Evolutionary conservation across 352 stramenopile species (phyloP).

Genomic region (Sclerospora graminicola): DNA sequence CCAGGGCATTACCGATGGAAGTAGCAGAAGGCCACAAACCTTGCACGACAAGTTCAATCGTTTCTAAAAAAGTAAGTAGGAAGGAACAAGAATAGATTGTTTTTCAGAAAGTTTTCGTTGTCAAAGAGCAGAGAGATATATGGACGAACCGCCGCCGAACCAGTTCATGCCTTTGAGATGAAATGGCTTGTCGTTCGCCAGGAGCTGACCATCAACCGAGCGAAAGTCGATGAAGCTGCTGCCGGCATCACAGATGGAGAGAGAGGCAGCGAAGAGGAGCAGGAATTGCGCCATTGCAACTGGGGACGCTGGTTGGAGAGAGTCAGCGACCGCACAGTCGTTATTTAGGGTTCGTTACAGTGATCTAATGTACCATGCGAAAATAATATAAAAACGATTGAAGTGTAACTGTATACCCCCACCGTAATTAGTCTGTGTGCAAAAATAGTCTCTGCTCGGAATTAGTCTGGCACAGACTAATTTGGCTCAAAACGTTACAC

Average conservation of each 20-base stretch:
- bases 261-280: not conserved
- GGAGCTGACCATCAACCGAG: slow-evolving; percentile 42
- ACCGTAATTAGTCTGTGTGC: too few relatives aligned
- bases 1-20: slow-evolving; percentile 35
- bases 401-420: too few relatives aligned
- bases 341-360: too few relatives aligned
- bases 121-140: too few relatives aligned
- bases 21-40: slow-evolving; percentile 59
- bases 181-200: slow-evolving; percentile 42
- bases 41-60: slow-evolving; percentile 47
- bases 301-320: too few relatives aligned
- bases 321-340: too few relatives aligned
- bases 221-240: slow-evolving; percentile 53
- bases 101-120: not conserved
- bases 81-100: not conserved
- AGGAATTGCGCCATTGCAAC: slow-evolving; percentile 1
- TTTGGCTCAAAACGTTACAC: too few relatives aligned
- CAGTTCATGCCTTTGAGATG: slow-evolving; percentile 67
- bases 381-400: too few relatives aligned
- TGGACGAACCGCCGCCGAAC: slow-evolving; percentile 43
- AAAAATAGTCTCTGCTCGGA: too few relatives aligned
- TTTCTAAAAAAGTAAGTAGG: slow-evolving; percentile 18
- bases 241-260: slow-evolving; percentile 4
- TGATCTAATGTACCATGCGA: too few relatives aligned
- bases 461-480: too few relatives aligned